Conservation (phyloP, 1,139 yeast species). For the Pichia sp. region DNA sequence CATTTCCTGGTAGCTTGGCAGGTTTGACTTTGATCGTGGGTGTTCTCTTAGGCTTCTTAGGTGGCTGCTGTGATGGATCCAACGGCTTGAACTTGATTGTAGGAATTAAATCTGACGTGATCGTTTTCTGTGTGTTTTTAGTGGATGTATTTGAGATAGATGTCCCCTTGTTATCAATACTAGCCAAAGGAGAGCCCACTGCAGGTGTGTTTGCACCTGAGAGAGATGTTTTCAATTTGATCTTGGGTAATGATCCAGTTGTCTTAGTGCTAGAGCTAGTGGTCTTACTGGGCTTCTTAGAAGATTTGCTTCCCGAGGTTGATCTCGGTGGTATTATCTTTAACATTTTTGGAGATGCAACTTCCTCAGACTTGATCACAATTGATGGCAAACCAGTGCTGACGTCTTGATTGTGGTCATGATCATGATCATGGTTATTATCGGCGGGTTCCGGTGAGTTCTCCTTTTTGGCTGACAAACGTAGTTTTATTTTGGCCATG, state of each 20-base stretch:
- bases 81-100: conserved; percentile 22
- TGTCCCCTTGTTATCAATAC: conserved; percentile 1
- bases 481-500: conserved; percentile 17
- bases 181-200: too few species aligned
- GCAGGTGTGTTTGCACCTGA: background rate
- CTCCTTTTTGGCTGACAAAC: too few species aligned
- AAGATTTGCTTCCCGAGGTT: too few species aligned
- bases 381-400: too few species aligned
- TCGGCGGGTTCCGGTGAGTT: too few species aligned
- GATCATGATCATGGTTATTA: too few species aligned
- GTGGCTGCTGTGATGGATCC: conserved; percentile 2
- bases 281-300: background rate
- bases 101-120: conserved; percentile 14
- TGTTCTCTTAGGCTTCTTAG: conserved; percentile 25
- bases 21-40: conserved; percentile 78
- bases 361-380: too few species aligned
- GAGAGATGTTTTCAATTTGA: conserved; percentile 26
- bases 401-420: too few species aligned
- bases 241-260: conserved; percentile 19
- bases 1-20: conserved; percentile 84
- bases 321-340: too few species aligned
- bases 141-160: conserved; percentile 3
- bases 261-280: background rate
- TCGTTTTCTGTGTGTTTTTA: conserved; percentile 23
- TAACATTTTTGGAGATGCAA: too few species aligned